These are phyloP conservation scores for Omphalotus guepiniiformis DNA, from an alignment of 768 basidiomycete species.

Conservation along the genomic window DNA sequence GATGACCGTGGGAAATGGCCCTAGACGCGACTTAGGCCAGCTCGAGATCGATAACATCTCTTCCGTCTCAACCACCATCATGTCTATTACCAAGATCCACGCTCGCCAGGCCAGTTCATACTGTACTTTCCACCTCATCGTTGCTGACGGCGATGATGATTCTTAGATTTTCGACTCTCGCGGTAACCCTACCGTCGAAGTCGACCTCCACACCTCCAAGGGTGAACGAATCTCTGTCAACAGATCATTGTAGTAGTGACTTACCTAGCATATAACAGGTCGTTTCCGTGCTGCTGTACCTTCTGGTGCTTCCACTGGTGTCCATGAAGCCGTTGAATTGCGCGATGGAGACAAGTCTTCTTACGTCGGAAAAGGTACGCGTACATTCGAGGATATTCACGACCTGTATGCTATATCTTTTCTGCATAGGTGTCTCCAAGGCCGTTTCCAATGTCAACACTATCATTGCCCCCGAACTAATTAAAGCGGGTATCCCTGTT, in stretches of 20 bases:
- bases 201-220: conserved; percentile 84
- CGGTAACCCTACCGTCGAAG: conserved; percentile 96
- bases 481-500: conserved; percentile 79
- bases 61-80: conserved; percentile 35
- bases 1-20: conserved; percentile 1
- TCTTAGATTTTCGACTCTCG: conserved; percentile 97
- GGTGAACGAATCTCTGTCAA: conserved; percentile 42
- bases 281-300: conserved; percentile 94
- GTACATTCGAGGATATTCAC: background rate
- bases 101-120: conserved; percentile 75
- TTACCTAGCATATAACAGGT: conserved; percentile 46
- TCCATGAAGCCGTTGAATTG: conserved; percentile 98
- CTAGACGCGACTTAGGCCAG: background rate
- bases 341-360: conserved; percentile 91
- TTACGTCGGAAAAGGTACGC: conserved; percentile 93
- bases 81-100: conserved; percentile 90
- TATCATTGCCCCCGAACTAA: conserved; percentile 82
- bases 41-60: conserved; percentile 3
- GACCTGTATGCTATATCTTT: background rate
- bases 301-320: conserved; percentile 97
- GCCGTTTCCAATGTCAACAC: conserved; percentile 94
- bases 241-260: no score
- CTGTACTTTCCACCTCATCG: conserved; percentile 2
- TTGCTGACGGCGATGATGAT: conserved; percentile 2
- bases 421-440: conserved; percentile 76